phyloP scores from a whole-genome alignment of 345 rosid genomes.

The Eucalyptus pauciflora region DNA sequence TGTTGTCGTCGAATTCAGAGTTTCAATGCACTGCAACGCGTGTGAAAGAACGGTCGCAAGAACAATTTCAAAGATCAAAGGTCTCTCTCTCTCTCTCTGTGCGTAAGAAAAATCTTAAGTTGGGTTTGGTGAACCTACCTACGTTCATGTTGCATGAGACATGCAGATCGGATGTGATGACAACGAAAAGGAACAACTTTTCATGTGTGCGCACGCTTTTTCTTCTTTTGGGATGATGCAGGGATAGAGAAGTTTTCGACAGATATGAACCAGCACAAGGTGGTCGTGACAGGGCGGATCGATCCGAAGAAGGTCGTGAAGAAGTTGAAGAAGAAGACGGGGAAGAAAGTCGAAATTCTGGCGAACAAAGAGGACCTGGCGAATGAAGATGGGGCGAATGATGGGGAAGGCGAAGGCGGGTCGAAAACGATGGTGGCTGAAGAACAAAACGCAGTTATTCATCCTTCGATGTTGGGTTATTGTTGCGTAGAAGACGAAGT shows the following conservation, averaged over 20 bases:
- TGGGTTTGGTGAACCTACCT: background rate
- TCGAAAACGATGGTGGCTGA: background rate
- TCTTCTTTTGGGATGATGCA: background rate
- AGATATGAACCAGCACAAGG: constrained; percentile 57
- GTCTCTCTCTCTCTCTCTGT: background rate
- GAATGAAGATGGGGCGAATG: background rate
- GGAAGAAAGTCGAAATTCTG: constrained; percentile 38
- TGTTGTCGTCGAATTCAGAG: constrained; percentile 29
- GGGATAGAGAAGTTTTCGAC: constrained; percentile 66
- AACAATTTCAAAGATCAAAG: constrained; percentile 51
- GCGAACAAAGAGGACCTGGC: constrained; percentile 1
- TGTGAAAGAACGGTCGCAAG: constrained; percentile 59
- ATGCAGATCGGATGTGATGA: background rate
- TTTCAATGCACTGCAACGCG: constrained; percentile 75
- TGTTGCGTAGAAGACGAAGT: constrained; percentile 6
- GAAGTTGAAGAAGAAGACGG: constrained; percentile 62
- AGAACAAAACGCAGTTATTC: background rate
- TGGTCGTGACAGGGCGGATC: constrained; percentile 39
- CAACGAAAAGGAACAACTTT: background rate
- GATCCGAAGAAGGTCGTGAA: constrained; percentile 49
- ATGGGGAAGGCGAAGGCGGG: background rate
- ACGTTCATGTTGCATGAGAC: background rate
- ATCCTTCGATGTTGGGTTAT: background rate
- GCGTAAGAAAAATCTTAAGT: background rate
- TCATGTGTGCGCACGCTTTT: no score